phyloP scores from a whole-genome alignment of 108 stramenopile species.

The Discostella stelligeroides region DNA sequence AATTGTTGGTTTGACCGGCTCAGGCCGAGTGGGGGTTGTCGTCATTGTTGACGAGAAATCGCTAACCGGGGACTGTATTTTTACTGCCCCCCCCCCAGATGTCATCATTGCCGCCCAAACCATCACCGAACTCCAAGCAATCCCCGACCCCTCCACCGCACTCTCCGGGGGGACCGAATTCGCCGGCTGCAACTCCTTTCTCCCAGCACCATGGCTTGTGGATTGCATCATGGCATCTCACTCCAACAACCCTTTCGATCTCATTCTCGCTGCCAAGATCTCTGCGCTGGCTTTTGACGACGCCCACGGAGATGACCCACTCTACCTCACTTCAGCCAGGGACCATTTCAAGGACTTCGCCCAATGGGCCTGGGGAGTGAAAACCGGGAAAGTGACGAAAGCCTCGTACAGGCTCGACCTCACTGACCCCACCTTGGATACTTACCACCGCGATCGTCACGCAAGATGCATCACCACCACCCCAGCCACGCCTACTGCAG shows the following conservation, averaged over 20 bases:
- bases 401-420: not conserved
- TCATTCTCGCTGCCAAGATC: not conserved
- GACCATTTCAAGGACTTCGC: not conserved
- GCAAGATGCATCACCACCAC: too few relatives aligned
- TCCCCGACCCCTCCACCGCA: not conserved
- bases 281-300: not conserved
- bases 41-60: not conserved
- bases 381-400: not conserved
- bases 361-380: slow-evolving; percentile 4
- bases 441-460: too few relatives aligned
- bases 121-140: not conserved
- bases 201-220: not conserved
- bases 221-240: not conserved
- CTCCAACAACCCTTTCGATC: not conserved
- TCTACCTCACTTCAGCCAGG: not conserved
- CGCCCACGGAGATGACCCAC: not conserved
- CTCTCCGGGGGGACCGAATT: not conserved
- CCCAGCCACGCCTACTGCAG: too few relatives aligned
- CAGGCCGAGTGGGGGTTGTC: not conserved
- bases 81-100: not conserved
- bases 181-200: not conserved
- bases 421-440: too few relatives aligned
- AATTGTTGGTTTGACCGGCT: not conserved
- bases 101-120: not conserved
- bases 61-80: not conserved